Conservation (phyloP, 768 basidiomycete genomes). For the Rhodotorula kratochvilovae region DNA sequence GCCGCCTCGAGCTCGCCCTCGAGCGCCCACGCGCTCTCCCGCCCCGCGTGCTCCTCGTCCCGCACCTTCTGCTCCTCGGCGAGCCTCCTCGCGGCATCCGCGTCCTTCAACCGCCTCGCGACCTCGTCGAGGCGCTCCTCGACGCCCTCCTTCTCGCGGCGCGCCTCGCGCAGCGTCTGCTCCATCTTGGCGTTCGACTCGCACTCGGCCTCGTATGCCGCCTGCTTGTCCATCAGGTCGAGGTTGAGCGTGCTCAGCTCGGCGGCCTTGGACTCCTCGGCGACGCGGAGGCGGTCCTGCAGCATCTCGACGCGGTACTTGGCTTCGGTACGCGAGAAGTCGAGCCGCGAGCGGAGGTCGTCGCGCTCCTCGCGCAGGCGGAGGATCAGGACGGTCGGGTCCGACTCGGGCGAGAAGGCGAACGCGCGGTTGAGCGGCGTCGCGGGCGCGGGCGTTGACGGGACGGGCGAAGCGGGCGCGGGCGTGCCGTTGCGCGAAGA, state of each 20-base stretch:
- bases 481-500: background rate
- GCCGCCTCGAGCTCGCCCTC: conserved; percentile 15
- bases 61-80: conserved; percentile 6
- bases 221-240: conserved; percentile 23
- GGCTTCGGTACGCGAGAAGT: conserved; percentile 29
- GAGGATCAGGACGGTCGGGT: conserved; percentile 16
- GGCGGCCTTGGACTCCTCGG: conserved; percentile 20
- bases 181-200: conserved; percentile 15
- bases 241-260: conserved; percentile 18
- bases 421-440: background rate
- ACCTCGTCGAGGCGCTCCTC: conserved; percentile 14
- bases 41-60: conserved; percentile 2
- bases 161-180: conserved; percentile 5
- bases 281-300: conserved; percentile 6
- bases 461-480: background rate
- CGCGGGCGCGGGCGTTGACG: background rate
- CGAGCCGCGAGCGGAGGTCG: conserved; percentile 28
- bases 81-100: conserved; percentile 1
- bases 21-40: conserved; percentile 14
- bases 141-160: conserved; percentile 5
- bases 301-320: conserved; percentile 15
- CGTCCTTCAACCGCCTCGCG: conserved; percentile 1
- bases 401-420: conserved; percentile 11
- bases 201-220: conserved; percentile 14
- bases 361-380: conserved; percentile 38